Percentiles rank a stretch among this genome's conserved stretches.
These are phyloP conservation scores for Pholiota microspora DNA, from an alignment of 768 basidiomycete species.

Conservation along the genomic window DNA sequence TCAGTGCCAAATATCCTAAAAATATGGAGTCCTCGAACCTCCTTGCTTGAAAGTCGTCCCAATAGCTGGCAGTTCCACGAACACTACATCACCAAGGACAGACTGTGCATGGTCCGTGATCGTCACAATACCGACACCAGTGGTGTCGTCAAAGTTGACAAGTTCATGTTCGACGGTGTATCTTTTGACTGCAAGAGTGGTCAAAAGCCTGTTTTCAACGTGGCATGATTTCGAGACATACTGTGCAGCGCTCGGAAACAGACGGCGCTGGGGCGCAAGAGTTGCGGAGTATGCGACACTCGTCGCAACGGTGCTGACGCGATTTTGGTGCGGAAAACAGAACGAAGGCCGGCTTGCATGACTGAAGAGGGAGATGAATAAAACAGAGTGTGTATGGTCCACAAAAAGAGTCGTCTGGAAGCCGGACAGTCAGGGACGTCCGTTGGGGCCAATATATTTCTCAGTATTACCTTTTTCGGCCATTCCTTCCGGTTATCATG, in stretches of 20 bases:
- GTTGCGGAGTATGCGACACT: slow-evolving; percentile 17
- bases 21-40: slow-evolving; percentile 50
- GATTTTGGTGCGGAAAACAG: slow-evolving; percentile 25
- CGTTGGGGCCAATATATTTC: slow-evolving; percentile 15
- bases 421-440: background rate
- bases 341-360: slow-evolving; percentile 40
- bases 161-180: slow-evolving; percentile 91
- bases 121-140: slow-evolving; percentile 74
- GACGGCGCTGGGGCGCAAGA: slow-evolving; percentile 24
- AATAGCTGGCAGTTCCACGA: slow-evolving; percentile 80
- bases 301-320: slow-evolving; percentile 20
- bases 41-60: slow-evolving; percentile 67
- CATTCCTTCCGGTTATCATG: background rate
- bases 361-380: slow-evolving; percentile 11
- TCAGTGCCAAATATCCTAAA: background rate
- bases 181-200: slow-evolving; percentile 54
- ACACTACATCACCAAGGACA: slow-evolving; percentile 94
- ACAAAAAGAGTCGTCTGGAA: background rate
- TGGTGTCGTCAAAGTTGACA: slow-evolving; percentile 72
- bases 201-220: background rate
- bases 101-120: slow-evolving; percentile 94
- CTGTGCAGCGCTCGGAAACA: slow-evolving; percentile 57
- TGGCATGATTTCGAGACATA: slow-evolving; percentile 21
- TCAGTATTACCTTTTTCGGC: slow-evolving; percentile 20
- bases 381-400: slow-evolving; percentile 2